These are phyloP conservation scores for Chloranthus sessilifolius DNA, from an alignment of 164 flowering plant genomes.

Conservation along the genomic window DNA sequence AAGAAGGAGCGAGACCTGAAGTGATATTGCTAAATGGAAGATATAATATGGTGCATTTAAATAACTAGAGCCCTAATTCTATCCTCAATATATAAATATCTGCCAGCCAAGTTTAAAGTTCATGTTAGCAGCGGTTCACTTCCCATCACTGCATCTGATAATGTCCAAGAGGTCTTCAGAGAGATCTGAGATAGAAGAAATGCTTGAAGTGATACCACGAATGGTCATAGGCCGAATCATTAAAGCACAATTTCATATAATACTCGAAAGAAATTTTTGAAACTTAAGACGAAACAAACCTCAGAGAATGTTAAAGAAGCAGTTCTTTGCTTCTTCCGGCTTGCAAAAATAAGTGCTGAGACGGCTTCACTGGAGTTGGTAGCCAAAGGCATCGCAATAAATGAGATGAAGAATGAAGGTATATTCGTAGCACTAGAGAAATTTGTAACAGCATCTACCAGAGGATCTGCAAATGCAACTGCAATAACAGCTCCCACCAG, in stretches of 20 bases:
- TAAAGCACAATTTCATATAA: too few species aligned
- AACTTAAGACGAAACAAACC: constrained; percentile 31
- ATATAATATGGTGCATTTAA: too few species aligned
- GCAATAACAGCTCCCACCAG: constrained; percentile 66
- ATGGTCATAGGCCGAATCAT: too few species aligned
- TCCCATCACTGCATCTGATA: too few species aligned
- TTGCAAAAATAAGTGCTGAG: constrained; percentile 74
- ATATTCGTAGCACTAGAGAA: constrained; percentile 74
- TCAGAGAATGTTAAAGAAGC: constrained; percentile 87
- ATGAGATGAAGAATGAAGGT: constrained; percentile 91
- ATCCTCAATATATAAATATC: too few species aligned
- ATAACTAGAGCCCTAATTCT: too few species aligned
- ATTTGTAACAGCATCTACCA: constrained; percentile 76
- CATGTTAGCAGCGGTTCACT: too few species aligned
- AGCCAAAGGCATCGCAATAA: constrained; percentile 76
- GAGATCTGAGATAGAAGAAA: background rate
- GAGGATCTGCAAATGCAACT: constrained; percentile 83
- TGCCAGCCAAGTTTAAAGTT: too few species aligned
- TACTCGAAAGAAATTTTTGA: too few species aligned
- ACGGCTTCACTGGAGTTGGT: constrained; percentile 93
- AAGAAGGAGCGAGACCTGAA: too few species aligned
- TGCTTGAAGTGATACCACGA: too few species aligned
- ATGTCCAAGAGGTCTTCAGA: background rate
- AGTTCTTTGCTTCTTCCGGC: constrained; percentile 57
- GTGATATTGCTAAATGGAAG: too few species aligned